Conservation (phyloP, 176 grass and related monocot genomes). For the Hsuehochloa calcarea region DNA sequence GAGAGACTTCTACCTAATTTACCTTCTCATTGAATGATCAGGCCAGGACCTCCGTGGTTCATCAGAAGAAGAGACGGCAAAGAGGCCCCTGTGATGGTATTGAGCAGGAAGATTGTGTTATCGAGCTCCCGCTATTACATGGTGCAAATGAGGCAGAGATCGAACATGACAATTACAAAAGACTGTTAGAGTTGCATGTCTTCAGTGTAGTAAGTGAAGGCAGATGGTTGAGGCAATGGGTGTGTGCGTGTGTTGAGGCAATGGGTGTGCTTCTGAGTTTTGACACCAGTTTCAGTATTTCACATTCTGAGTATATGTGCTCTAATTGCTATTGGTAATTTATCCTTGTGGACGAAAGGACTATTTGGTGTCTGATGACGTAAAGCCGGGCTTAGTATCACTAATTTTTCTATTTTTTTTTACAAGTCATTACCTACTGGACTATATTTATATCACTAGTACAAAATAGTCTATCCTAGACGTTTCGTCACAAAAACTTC, state of each 20-base stretch:
- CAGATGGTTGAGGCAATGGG: too few species aligned
- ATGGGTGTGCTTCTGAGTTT: neutral
- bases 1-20: too few species aligned
- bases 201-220: slow-evolving; percentile 39
- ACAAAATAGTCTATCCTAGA: too few species aligned
- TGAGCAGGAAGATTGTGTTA: slow-evolving; percentile 88
- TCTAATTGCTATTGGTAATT: neutral
- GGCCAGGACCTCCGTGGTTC: too few species aligned
- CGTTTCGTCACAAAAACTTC: too few species aligned
- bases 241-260: neutral
- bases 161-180: slow-evolving; percentile 84
- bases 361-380: too few species aligned
- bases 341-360: too few species aligned
- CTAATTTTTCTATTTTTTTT: too few species aligned
- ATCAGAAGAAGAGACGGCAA: slow-evolving; percentile 32
- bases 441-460: too few species aligned
- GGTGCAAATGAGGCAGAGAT: slow-evolving; percentile 71
- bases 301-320: neutral
- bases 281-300: neutral
- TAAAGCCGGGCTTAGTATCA: too few species aligned
- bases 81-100: slow-evolving; percentile 31
- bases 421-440: too few species aligned
- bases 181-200: slow-evolving; percentile 73
- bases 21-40: too few species aligned
- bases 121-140: slow-evolving; percentile 79